Base-by-base conservation (phyloP, 2,329 filamentous ascomycete genomes). In the Scopulariopsis brevicaulis region DNA sequence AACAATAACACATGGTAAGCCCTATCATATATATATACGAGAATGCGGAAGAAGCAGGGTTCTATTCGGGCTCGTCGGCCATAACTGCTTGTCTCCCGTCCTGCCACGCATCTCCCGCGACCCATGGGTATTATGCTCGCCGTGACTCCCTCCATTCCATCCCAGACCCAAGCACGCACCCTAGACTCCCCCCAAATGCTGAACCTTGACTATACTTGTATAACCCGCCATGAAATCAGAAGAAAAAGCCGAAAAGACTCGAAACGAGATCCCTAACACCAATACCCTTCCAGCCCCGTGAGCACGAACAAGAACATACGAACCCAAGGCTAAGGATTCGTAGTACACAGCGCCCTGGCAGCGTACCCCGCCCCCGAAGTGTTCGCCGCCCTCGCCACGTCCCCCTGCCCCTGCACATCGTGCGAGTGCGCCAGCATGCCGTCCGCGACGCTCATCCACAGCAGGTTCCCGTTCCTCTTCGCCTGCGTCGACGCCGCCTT, bases 371-470 rank as follows among this genome's bases (percentile, higher is more conserved):
- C 73, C 37, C 73, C 75, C 63, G 71, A 71, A 43, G 74, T 69
- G 64, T 70, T 71, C 57, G 76, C 71, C 54, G 65, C 63, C 53
- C 65, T 65, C 11, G 75, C 74, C 60, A 77, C 73, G 4, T 70
- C 68, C 43, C 67, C 65, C 64, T 87, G 83, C 24, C 89, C 89
- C 65, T 89, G 83, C 58, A 87, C 80, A 64, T 90, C 87, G 62
- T 87, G 80, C 24, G 85, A 89, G 65, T 90, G 83, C 1, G 85
- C 85, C 54, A 93, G 76, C 81, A 94, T 86, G 24, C 86, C 87
- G 63, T 89, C 85, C 1, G 88, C 87, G 8, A 95, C 90, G 65
- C 87, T 91, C 73, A 85, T 85, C 88, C 88, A 92, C 55, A 91
- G 71, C 18, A 83, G 74, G 66, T 89, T 89, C 24, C 86, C 85